Conservation (phyloP, 768 basidiomycete genomes). For the Polyporus arcularius region DNA sequence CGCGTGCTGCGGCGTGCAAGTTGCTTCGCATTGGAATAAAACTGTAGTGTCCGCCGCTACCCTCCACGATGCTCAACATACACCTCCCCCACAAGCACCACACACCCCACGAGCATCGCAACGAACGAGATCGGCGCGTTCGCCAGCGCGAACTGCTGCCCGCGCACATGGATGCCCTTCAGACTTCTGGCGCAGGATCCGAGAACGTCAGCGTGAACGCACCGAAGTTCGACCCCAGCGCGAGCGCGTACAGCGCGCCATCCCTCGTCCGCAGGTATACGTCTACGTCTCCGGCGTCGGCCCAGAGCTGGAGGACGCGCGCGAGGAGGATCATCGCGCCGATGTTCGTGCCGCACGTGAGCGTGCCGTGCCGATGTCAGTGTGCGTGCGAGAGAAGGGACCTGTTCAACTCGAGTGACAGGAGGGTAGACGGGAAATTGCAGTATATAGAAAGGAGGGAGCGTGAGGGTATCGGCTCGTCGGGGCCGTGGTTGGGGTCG, state of each 20-base stretch:
- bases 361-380: too few species aligned
- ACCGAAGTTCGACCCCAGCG: conserved; percentile 86
- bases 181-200: conserved; percentile 74
- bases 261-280: conserved; percentile 20
- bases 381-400: too few species aligned
- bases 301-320: conserved; percentile 68
- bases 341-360: too few species aligned
- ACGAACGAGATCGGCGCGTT: conserved; percentile 71
- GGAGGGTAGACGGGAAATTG: too few species aligned
- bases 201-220: conserved; percentile 89
- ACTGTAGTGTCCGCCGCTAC: neutral
- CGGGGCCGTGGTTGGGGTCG: too few species aligned
- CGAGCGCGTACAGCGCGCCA: conserved; percentile 54
- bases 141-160: conserved; percentile 68
- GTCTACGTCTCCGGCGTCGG: too few species aligned
- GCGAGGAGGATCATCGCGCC: conserved; percentile 89
- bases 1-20: too few species aligned
- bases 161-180: conserved; percentile 60
- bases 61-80: conserved; percentile 19
- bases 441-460: too few species aligned
- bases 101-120: conserved; percentile 65
- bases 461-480: too few species aligned
- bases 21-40: too few species aligned
- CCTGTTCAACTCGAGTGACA: too few species aligned
- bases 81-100: conserved; percentile 76